phyloP scores from a whole-genome alignment of 75 land plant genomes.

The Ceratopteris richardii region DNA sequence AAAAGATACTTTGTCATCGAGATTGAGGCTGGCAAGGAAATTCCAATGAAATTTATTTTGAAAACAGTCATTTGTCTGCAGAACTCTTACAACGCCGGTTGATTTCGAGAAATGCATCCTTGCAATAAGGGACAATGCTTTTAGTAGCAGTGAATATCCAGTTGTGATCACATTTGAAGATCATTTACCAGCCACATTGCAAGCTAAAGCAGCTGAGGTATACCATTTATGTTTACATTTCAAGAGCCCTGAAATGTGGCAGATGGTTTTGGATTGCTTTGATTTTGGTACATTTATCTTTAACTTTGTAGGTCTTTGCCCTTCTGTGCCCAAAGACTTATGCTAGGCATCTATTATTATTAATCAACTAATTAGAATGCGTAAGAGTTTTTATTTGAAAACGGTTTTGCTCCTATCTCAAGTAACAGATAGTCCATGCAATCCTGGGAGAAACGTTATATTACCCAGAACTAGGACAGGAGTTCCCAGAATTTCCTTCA shows the following conservation, averaged over 20 bases:
- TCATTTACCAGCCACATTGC: conserved; percentile 51
- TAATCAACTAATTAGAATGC: too few species aligned
- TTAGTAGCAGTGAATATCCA: conserved; percentile 56
- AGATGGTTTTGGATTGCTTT: too few species aligned
- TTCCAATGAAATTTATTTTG: too few species aligned
- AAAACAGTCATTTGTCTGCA: conserved; percentile 6
- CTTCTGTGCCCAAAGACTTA: too few species aligned
- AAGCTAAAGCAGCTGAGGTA: conserved; percentile 54
- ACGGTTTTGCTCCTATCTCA: too few species aligned
- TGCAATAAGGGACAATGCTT: conserved; percentile 64
- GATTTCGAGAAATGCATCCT: conserved; percentile 49
- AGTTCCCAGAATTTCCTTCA: conserved; percentile 51
- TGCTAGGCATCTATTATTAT: too few species aligned
- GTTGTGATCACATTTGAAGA: conserved; percentile 74
- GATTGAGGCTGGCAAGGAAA: background rate
- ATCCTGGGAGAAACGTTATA: conserved; percentile 53
- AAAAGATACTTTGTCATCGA: background rate
- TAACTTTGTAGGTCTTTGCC: too few species aligned
- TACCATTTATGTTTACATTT: too few species aligned
- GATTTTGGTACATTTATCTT: too few species aligned
- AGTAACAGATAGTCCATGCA: conserved; percentile 43
- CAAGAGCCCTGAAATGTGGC: too few species aligned
- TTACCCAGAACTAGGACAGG: conserved; percentile 23
- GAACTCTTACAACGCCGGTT: conserved; percentile 69
- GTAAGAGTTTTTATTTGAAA: too few species aligned